These are phyloP conservation scores for Phycomyces nitens DNA, from an alignment of 192 early-diverging fungal genomes.

Conservation along the genomic window DNA sequence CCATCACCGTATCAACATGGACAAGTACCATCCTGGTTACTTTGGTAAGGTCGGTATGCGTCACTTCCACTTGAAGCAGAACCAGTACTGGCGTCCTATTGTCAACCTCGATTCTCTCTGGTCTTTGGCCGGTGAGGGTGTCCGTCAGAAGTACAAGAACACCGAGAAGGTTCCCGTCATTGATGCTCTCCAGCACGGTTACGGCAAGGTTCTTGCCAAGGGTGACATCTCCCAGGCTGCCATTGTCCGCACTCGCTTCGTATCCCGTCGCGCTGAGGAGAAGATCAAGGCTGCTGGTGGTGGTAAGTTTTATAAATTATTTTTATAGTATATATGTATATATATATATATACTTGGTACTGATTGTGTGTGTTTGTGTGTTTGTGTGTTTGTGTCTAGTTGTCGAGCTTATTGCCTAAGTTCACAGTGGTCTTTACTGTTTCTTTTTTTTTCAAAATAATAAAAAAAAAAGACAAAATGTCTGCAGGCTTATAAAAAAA, in stretches of 20 bases:
- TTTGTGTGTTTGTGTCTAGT: too few species aligned
- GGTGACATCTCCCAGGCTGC: conserved; percentile 89
- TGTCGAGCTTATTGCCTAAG: conserved; percentile 61
- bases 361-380: too few species aligned
- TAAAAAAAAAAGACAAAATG: background rate
- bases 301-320: conserved; percentile 33
- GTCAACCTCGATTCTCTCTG: conserved; percentile 95
- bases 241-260: conserved; percentile 93
- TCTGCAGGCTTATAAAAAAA: background rate
- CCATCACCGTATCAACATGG: conserved; percentile 99
- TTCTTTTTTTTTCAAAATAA: background rate
- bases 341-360: too few species aligned
- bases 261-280: conserved; percentile 91
- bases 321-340: background rate
- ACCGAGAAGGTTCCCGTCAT: conserved; percentile 92
- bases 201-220: conserved; percentile 96
- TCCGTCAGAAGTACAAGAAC: conserved; percentile 77
- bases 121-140: conserved; percentile 87
- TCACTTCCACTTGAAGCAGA: conserved; percentile 94
- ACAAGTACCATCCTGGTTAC: conserved; percentile 99
- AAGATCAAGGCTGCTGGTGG: conserved; percentile 99
- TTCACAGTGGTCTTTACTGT: background rate
- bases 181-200: conserved; percentile 80
- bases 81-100: conserved; percentile 80
- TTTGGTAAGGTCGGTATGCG: conserved; percentile 99